Percentiles rank a stretch among this genome's conserved stretches.
Evolutionary conservation across 2,329 filamentous ascomycete genomes (phyloP).

Genomic region (Calcarisporium arbuscula): DNA sequence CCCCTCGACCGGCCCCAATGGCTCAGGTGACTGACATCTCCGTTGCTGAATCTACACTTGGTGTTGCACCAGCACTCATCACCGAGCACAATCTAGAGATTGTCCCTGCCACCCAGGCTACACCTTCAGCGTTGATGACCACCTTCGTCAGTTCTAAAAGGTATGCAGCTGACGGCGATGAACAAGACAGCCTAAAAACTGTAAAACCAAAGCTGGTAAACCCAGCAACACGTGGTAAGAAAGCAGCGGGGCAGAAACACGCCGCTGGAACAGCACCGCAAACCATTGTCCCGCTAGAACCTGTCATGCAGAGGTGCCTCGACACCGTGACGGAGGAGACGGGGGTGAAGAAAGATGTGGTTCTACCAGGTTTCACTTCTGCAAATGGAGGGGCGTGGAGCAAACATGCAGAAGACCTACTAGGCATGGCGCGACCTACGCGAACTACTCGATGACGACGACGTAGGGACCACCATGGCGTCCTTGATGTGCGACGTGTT

Average conservation of each 20-base stretch:
- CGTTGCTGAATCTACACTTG: too few species aligned
- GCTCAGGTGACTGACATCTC: slow-evolving; percentile 11
- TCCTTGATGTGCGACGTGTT: neutral
- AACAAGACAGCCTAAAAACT: neutral
- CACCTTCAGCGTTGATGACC: too few species aligned
- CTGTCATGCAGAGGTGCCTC: slow-evolving; percentile 7
- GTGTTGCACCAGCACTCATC: too few species aligned
- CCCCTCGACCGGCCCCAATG: slow-evolving; percentile 11
- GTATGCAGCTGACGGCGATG: neutral
- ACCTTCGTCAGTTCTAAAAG: too few species aligned
- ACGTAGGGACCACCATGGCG: neutral
- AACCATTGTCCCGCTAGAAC: slow-evolving; percentile 30
- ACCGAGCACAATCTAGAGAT: too few species aligned
- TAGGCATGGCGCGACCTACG: slow-evolving; percentile 53
- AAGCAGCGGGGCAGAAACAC: slow-evolving; percentile 45
- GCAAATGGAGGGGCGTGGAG: slow-evolving; percentile 61
- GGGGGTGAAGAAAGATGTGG: neutral
- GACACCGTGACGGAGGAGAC: neutral
- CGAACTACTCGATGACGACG: slow-evolving; percentile 9
- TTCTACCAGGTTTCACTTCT: slow-evolving; percentile 35
- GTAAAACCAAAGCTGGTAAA: slow-evolving; percentile 28
- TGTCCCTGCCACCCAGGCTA: too few species aligned
- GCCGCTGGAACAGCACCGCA: slow-evolving; percentile 43
- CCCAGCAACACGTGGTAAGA: slow-evolving; percentile 46
- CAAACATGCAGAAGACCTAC: slow-evolving; percentile 59